Evolutionary conservation across 1,284 basidiomycete species (phyloP), one percentile per base, ranked within the genome.

Genomic region (Porogramme epimiltina): DNA sequence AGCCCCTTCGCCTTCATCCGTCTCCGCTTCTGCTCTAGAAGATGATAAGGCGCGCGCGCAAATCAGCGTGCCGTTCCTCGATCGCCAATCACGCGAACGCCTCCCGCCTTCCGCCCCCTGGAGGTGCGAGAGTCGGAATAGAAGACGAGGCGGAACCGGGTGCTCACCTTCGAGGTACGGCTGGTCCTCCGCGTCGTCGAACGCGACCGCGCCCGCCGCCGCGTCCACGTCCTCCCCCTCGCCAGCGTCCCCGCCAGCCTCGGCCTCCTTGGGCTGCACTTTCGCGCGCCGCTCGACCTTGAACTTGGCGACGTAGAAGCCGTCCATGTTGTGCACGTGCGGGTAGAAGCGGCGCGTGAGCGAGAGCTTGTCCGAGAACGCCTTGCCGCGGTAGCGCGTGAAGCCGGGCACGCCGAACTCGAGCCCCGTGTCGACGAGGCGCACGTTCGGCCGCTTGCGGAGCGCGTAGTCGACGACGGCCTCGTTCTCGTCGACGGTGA

Each of bases 261-360:
- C 69, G 4, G 63, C 62, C 46, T 63, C 69, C 6, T 63, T 71
- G 0, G 66, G 72, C 49, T 63, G 62, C 41, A 64, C 67, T 73
- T 92, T 95, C 45, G 73, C 68, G 54, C 86, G 81, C 71, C 84
- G 90, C 67, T 87, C 89, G 20, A 99, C 87, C 73, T 94, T 97
- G 79, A 99, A 92, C 74, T 99, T 99, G 59, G 96, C 95, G 49
- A 99, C 95, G 70, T 86, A 99, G 80, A 99, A 99, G 2, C 97
- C 97, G 71, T 99, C 97, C 91, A 99, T 93, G 68, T 93, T 93
- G 69, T 92, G 89, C 62, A 91, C 89, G 69, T 95, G 92, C 13
- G 93, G 93, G 68, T 93, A 95, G 71, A 92, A 93, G 52, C 95
- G 77, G 60, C 93, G 76, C n/a, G 95, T 95, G 61, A 95, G 73